Evolutionary conservation across 2,329 filamentous ascomycete genomes (phyloP), one percentile per base, ranked within the genome.

Genomic region (Ceratocystis ficicola): DNA sequence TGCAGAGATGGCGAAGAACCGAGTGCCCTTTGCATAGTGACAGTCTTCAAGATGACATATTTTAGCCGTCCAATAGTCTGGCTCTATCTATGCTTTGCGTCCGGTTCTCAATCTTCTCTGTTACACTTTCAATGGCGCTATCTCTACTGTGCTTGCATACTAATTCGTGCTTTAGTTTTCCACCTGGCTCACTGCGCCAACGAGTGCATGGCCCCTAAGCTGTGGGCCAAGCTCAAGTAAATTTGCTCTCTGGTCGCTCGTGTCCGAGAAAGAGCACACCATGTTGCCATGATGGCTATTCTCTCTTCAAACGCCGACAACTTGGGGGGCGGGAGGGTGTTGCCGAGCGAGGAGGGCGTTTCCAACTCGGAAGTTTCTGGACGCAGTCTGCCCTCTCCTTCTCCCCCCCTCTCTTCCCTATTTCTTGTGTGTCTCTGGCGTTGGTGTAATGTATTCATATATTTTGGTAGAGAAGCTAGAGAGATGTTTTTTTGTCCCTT

Each of bases 131-230:
- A 57, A 15, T 12, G 15, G 15, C 6, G 10, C 50, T 7, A 12
- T 15, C 17, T 44, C 60, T 72, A 44, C 17, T 64, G 52, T 28
- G 17, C 32, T n/a, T 25, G 65, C n/a, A 46, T 57, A 52, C 65
- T 68, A 32, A 68, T 66, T 17, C 10, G 20, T 61, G 10, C 12
- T 22, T 32, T 72, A 96, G 93, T 96, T 83, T 99, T 99, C 88
- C 93, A 99, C 80, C 89, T 99, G 73, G 87, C 89, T 73, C 94
- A 97, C 83, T 99, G 94, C 81, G 90, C 93, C 70, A 89, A 85
- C 73, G 81, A 87, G 76, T 99, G 94, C 77, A 93, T 94, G 69
- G 94, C 94, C 65, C 92, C 93, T 74, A 96, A 96, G 86, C 88
- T 99, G 73, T 99, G 90, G 85, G 84, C 86, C 70, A 81, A 86